A percentile compares a stretch with the other conserved stretches of the same genome.
These are phyloP conservation scores for Sporisorium scitamineum DNA, from an alignment of 1,284 basidiomycete genomes.

Conservation along the genomic window DNA sequence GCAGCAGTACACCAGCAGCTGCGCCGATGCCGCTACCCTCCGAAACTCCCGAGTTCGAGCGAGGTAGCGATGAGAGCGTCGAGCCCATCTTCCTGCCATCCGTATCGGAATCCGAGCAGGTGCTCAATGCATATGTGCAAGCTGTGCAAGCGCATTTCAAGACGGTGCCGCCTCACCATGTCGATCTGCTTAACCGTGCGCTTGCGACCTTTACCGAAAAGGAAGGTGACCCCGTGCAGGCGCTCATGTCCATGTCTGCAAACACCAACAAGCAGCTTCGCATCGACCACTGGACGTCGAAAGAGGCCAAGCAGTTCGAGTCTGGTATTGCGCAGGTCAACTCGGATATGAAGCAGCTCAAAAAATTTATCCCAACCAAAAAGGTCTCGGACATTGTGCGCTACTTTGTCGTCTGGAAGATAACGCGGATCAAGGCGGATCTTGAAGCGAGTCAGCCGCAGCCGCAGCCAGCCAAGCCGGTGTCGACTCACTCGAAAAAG, in stretches of 20 bases:
- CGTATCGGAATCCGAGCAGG: constrained; percentile 65
- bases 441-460: constrained; percentile 31
- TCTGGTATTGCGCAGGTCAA: constrained; percentile 79
- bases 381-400: constrained; percentile 82
- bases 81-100: constrained; percentile 74
- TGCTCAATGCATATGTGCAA: constrained; percentile 81
- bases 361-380: constrained; percentile 79
- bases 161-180: constrained; percentile 73
- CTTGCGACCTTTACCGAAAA: constrained; percentile 78
- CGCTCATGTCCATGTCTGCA: constrained; percentile 80
- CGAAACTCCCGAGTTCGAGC: constrained; percentile 72
- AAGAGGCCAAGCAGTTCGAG: constrained; percentile 81
- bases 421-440: constrained; percentile 69
- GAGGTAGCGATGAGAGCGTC: constrained; percentile 80
- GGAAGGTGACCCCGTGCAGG: constrained; percentile 79
- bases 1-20: constrained; percentile 28
- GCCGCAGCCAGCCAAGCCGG: constrained; percentile 16
- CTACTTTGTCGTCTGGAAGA: constrained; percentile 88
- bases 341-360: constrained; percentile 81
- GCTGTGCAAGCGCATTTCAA: constrained; percentile 66
- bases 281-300: constrained; percentile 74
- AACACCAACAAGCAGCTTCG: constrained; percentile 74
- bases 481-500: constrained; percentile 12
- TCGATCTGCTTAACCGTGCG: constrained; percentile 86
- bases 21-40: constrained; percentile 27